Percentiles rank a stretch among this genome's conserved stretches.
These are phyloP conservation scores for Candida tallmaniae DNA, from an alignment of 805 yeast genomes.

Conservation along the genomic window DNA sequence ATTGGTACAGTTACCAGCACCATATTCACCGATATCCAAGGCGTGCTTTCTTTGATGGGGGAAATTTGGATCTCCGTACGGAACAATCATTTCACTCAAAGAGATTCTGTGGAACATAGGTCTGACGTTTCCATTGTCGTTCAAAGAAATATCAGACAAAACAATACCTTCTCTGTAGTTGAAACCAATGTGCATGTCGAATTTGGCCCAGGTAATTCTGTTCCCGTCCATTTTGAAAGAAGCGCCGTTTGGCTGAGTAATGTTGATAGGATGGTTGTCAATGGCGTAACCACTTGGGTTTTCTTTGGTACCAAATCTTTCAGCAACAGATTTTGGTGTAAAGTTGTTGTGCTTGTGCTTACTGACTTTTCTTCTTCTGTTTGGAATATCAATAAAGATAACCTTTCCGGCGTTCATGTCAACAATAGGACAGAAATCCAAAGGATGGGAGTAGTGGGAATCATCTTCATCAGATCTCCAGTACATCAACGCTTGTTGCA, in stretches of 20 bases:
- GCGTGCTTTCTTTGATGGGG: conserved; percentile 87
- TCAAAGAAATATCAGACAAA: conserved; percentile 65
- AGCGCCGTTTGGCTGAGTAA: conserved; percentile 80
- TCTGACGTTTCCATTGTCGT: conserved; percentile 70
- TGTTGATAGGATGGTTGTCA: conserved; percentile 60
- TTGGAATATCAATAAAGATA: conserved; percentile 70
- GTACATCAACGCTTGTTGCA: conserved; percentile 79
- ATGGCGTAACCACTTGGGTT: conserved; percentile 52
- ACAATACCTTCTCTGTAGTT: conserved; percentile 85
- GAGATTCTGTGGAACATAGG: conserved; percentile 78
- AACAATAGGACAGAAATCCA: conserved; percentile 79
- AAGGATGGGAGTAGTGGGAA: conserved; percentile 69
- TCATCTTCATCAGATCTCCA: conserved; percentile 74
- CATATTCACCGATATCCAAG: conserved; percentile 82
- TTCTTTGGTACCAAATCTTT: conserved; percentile 49
- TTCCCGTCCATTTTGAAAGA: conserved; percentile 69
- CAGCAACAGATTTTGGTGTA: conserved; percentile 60
- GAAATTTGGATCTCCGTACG: conserved; percentile 73
- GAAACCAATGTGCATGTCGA: conserved; percentile 74
- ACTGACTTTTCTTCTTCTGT: conserved; percentile 66
- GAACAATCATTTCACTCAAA: conserved; percentile 78
- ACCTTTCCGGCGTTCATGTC: conserved; percentile 69
- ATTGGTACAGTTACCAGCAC: conserved; percentile 83
- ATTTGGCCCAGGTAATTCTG: conserved; percentile 73
- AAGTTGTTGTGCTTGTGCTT: conserved; percentile 65